Conservation (phyloP, 2,329 filamentous ascomycete species). For the Scedosporium boydii region DNA sequence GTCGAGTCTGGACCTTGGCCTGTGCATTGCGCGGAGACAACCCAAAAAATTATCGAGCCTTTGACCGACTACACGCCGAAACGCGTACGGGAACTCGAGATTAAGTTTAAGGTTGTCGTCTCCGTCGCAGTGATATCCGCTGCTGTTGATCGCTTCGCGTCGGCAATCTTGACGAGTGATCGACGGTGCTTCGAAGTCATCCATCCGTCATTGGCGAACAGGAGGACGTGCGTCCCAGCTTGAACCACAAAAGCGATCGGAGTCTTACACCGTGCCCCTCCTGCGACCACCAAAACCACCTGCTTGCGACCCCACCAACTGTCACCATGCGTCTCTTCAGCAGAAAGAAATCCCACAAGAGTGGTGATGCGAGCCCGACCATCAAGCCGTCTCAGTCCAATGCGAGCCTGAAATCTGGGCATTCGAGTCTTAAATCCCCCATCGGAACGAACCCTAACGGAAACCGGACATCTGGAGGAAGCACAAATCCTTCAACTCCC, state of each 20-base stretch:
- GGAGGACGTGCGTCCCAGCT: background rate
- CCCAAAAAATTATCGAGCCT: no score
- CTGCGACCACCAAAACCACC: background rate
- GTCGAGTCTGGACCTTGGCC: background rate
- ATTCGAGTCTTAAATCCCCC: constrained; percentile 36
- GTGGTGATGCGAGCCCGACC: constrained; percentile 17
- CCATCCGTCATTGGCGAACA: background rate
- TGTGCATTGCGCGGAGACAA: background rate
- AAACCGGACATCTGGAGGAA: constrained; percentile 43
- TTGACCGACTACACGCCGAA: no score
- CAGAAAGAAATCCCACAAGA: constrained; percentile 8
- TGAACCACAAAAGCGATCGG: background rate
- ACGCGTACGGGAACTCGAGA: background rate
- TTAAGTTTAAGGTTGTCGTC: background rate
- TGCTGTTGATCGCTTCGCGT: background rate
- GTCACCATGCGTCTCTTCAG: constrained; percentile 11
- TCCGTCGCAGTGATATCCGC: background rate
- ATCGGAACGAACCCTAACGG: constrained; percentile 24
- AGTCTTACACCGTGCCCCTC: background rate
- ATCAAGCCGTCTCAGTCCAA: constrained; percentile 37
- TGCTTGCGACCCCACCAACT: background rate
- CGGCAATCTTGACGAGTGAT: background rate
- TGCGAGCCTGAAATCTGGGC: constrained; percentile 41
- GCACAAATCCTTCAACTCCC: constrained; percentile 36
- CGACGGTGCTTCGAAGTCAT: background rate